Evolutionary conservation across 1,139 yeast species (phyloP).

Genomic region (Protomyces inundatus): DNA sequence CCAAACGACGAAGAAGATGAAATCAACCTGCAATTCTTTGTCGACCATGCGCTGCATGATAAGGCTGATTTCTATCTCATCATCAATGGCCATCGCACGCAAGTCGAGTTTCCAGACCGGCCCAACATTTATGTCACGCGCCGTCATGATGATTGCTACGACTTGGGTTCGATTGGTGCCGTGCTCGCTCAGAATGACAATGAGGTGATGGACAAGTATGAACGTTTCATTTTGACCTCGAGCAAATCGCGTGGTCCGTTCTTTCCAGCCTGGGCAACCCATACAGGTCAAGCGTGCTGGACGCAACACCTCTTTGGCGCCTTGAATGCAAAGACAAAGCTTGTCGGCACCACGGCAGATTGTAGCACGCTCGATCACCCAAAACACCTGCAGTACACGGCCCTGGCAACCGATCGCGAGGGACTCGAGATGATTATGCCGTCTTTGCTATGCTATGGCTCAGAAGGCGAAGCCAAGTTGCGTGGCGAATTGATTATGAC

Average conservation of each 20-base stretch:
- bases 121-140: conserved; percentile 1
- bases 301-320: background rate
- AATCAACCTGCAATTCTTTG: conserved; percentile 7
- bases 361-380: background rate
- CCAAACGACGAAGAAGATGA: no score
- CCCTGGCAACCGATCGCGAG: conserved; percentile 3
- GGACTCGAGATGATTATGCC: conserved; percentile 14
- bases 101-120: conserved; percentile 2
- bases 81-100: conserved; percentile 4
- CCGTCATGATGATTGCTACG: conserved; percentile 12
- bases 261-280: conserved; percentile 16
- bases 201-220: background rate
- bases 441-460: background rate
- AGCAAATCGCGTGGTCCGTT: conserved; percentile 15
- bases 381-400: conserved; percentile 13
- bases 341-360: conserved; percentile 14
- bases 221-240: conserved; percentile 16
- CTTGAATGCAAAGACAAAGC: background rate
- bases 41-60: conserved; percentile 15
- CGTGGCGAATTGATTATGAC: conserved; percentile 11
- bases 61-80: conserved; percentile 15
- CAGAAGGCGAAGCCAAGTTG: background rate
- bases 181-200: background rate
- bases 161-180: conserved; percentile 7
- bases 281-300: conserved; percentile 1